These are phyloP conservation scores for Corniculantispora saksenae DNA, from an alignment of 2,329 filamentous ascomycete genomes.

Conservation along the genomic window DNA sequence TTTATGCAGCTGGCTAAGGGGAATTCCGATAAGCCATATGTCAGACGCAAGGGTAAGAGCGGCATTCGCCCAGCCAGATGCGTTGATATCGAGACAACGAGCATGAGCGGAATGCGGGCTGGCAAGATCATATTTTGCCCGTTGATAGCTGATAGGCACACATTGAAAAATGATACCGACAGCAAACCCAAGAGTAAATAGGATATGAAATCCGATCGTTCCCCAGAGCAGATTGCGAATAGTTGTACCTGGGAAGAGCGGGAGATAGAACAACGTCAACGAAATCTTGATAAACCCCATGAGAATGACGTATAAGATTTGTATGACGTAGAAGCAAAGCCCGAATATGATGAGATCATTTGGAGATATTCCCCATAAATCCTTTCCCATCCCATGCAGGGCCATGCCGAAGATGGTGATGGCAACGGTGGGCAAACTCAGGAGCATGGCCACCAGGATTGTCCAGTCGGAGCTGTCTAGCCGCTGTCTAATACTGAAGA, in stretches of 20 bases:
- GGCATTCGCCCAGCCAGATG: constrained; percentile 48
- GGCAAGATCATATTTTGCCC: constrained; percentile 47
- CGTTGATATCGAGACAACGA: constrained; percentile 46
- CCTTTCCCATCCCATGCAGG: constrained; percentile 42
- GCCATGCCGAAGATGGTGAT: constrained; percentile 31
- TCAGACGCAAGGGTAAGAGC: constrained; percentile 48
- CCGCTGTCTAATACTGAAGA: constrained; percentile 33
- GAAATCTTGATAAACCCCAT: constrained; percentile 46
- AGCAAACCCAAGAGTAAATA: constrained; percentile 38
- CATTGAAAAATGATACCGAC: constrained; percentile 47
- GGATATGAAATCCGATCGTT: constrained; percentile 35
- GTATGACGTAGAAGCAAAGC: constrained; percentile 39
- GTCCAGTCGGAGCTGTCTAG: constrained; percentile 39
- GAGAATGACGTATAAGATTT: constrained; percentile 42
- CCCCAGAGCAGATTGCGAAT: constrained; percentile 42
- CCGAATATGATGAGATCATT: constrained; percentile 42
- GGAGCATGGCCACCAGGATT: constrained; percentile 29
- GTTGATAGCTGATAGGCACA: constrained; percentile 48
- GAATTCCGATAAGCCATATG: constrained; percentile 47
- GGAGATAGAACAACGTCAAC: constrained; percentile 51
- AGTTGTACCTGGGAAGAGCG: constrained; percentile 43
- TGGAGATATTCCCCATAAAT: constrained; percentile 46
- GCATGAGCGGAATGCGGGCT: constrained; percentile 37
- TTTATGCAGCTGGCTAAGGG: constrained; percentile 40
- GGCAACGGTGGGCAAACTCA: constrained; percentile 31